phyloP scores from a whole-genome alignment of 2,329 filamentous ascomycete species.

The Pseudocercospora vitis region DNA sequence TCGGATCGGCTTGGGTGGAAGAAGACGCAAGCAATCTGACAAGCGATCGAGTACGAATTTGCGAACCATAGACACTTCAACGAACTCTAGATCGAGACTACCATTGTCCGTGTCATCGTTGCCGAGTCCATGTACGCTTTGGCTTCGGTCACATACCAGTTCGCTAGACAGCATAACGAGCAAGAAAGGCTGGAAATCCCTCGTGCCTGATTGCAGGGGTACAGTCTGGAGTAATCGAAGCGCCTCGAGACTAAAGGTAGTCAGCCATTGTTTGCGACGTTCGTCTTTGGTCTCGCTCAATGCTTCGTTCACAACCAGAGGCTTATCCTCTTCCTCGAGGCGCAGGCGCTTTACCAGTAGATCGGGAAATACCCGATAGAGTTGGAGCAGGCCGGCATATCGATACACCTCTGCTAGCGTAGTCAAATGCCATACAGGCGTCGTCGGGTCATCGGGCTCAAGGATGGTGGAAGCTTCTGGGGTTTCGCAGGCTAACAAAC shows the following conservation, averaged over 20 bases:
- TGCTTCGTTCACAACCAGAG: slow-evolving; percentile 9
- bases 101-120: slow-evolving; percentile 1
- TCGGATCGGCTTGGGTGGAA: slow-evolving; percentile 55
- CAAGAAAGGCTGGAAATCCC: slow-evolving; percentile 56
- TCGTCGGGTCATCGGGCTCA: slow-evolving; percentile 54
- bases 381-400: slow-evolving; percentile 54
- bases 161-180: slow-evolving; percentile 45
- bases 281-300: slow-evolving; percentile 29
- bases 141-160: slow-evolving; percentile 18
- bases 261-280: slow-evolving; percentile 46
- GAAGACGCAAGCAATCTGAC: slow-evolving; percentile 15
- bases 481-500: slow-evolving; percentile 50
- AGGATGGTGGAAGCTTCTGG: slow-evolving; percentile 51
- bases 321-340: slow-evolving; percentile 10
- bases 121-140: neutral
- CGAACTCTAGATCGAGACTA: slow-evolving; percentile 14
- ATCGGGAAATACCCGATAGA: slow-evolving; percentile 56
- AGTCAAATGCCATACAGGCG: slow-evolving; percentile 55
- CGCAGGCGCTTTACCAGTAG: slow-evolving; percentile 21
- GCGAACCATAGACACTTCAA: slow-evolving; percentile 24
- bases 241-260: slow-evolving; percentile 54
- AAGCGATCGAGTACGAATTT: slow-evolving; percentile 26
- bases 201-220: slow-evolving; percentile 54
- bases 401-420: slow-evolving; percentile 57
- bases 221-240: slow-evolving; percentile 52